Evolutionary conservation across 768 basidiomycete species (phyloP).

Genomic region (Amanita inopinata): DNA sequence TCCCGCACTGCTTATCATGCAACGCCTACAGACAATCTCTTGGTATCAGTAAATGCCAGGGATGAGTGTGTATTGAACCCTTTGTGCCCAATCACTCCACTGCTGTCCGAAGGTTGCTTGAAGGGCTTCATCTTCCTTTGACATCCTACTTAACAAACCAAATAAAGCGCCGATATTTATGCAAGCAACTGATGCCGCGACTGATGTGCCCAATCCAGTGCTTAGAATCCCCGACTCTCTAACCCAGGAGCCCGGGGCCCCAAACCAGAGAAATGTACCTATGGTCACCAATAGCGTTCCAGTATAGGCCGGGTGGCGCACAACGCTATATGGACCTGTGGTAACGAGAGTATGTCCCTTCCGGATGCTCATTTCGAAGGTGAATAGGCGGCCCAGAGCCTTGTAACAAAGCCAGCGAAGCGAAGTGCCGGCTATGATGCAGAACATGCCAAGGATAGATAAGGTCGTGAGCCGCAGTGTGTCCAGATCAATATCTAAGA

Average conservation of each 20-base stretch:
- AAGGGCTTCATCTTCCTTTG: constrained; percentile 26
- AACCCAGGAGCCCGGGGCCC: constrained; percentile 23
- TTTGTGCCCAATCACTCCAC: constrained; percentile 21
- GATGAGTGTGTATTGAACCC: constrained; percentile 24
- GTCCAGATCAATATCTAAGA: no score
- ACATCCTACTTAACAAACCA: constrained; percentile 19
- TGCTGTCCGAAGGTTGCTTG: constrained; percentile 22
- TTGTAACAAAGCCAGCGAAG: constrained; percentile 11
- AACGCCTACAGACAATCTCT: no score
- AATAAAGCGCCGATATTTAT: constrained; percentile 16
- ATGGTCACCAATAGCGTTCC: constrained; percentile 21
- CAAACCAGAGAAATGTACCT: constrained; percentile 18
- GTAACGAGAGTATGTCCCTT: constrained; percentile 20
- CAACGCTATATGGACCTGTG: constrained; percentile 18
- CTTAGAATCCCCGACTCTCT: constrained; percentile 22
- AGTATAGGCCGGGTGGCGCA: constrained; percentile 22
- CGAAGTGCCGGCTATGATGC: constrained; percentile 1
- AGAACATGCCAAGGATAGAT: no score
- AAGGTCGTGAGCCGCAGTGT: no score
- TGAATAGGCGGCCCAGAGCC: constrained; percentile 11
- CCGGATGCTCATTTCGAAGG: constrained; percentile 25
- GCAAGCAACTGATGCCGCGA: constrained; percentile 19
- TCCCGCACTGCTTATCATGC: no score
- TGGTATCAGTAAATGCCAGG: no score
- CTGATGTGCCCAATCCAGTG: constrained; percentile 13